Conservation (phyloP, 1,139 yeast genomes). For the Suhomyces chickasaworum region DNA sequence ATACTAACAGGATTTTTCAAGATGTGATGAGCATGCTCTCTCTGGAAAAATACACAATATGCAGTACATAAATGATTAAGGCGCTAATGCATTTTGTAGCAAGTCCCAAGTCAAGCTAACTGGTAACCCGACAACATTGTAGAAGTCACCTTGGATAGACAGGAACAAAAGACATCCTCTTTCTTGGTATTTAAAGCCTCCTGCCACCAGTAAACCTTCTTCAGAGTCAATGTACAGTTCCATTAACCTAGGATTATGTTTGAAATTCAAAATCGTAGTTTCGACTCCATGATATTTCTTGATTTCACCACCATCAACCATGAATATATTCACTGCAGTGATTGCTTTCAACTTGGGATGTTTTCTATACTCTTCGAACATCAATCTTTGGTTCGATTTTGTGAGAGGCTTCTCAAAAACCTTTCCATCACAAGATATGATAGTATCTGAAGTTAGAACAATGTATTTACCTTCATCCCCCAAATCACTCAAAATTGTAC, state of each 20-base stretch:
- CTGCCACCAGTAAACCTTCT: slow-evolving; percentile 85
- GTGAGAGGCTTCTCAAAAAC: slow-evolving; percentile 79
- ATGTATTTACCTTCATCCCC: slow-evolving; percentile 24
- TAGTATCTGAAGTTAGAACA: slow-evolving; percentile 81
- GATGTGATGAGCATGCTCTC: slow-evolving; percentile 17
- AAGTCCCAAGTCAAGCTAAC: slow-evolving; percentile 55
- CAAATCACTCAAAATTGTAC: slow-evolving; percentile 28
- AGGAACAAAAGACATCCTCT: slow-evolving; percentile 65
- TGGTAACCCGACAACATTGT: slow-evolving; percentile 91
- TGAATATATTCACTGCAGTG: slow-evolving; percentile 65
- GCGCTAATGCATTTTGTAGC: slow-evolving; percentile 23
- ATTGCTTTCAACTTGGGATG: slow-evolving; percentile 56
- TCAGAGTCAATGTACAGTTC: slow-evolving; percentile 62
- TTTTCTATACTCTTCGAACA: slow-evolving; percentile 52
- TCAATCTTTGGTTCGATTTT: slow-evolving; percentile 37
- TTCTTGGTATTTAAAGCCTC: slow-evolving; percentile 88
- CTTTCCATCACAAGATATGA: slow-evolving; percentile 60
- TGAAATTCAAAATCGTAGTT: slow-evolving; percentile 33
- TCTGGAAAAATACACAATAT: slow-evolving; percentile 3
- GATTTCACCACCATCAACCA: slow-evolving; percentile 29
- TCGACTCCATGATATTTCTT: slow-evolving; percentile 17
- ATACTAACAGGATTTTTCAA: slow-evolving; percentile 9
- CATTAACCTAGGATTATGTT: slow-evolving; percentile 55
- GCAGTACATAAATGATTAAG: slow-evolving; percentile 7
- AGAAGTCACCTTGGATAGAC: slow-evolving; percentile 74